These are phyloP conservation scores for Austroboletus niveus DNA, from an alignment of 1,284 basidiomycete genomes.

Conservation along the genomic window DNA sequence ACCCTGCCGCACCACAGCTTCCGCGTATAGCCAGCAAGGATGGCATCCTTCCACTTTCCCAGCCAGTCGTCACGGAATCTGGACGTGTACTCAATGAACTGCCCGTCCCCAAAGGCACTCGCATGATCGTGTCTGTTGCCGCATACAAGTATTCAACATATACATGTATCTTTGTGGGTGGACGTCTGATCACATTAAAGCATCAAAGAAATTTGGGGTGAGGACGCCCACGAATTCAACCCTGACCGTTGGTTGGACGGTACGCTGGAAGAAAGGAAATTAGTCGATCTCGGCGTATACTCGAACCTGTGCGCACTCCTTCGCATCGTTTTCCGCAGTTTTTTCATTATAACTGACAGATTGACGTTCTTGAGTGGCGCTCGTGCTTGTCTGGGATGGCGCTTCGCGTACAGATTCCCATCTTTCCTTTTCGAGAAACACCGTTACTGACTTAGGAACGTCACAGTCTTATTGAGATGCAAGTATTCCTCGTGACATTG, in stretches of 20 bases:
- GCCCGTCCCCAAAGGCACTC: slow-evolving; percentile 35
- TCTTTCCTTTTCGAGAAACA: not conserved
- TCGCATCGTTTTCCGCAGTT: too few relatives aligned
- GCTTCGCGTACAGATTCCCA: slow-evolving; percentile 35
- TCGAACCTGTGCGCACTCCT: slow-evolving; percentile 42
- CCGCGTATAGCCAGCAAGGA: slow-evolving; percentile 38
- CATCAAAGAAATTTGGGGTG: slow-evolving; percentile 46
- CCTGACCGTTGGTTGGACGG: slow-evolving; percentile 49
- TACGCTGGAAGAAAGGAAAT: slow-evolving; percentile 31
- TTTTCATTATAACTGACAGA: slow-evolving; percentile 19
- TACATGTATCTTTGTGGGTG: too few relatives aligned
- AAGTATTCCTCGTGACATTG: slow-evolving; percentile 48
- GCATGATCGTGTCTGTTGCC: slow-evolving; percentile 33
- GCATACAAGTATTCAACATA: slow-evolving; percentile 25
- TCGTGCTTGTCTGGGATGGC: slow-evolving; percentile 48
- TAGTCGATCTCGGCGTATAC: slow-evolving; percentile 43
- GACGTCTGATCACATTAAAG: slow-evolving; percentile 12
- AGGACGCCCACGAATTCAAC: slow-evolving; percentile 47
- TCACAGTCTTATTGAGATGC: slow-evolving; percentile 44
- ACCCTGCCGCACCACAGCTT: slow-evolving; percentile 30
- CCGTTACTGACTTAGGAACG: not conserved
- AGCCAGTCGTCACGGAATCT: slow-evolving; percentile 36
- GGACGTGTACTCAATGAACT: slow-evolving; percentile 37
- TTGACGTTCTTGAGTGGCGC: slow-evolving; percentile 44
- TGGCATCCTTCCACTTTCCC: slow-evolving; percentile 44